Conservation (phyloP, 129 eudicot species). For the Flaveria robusta region DNA sequence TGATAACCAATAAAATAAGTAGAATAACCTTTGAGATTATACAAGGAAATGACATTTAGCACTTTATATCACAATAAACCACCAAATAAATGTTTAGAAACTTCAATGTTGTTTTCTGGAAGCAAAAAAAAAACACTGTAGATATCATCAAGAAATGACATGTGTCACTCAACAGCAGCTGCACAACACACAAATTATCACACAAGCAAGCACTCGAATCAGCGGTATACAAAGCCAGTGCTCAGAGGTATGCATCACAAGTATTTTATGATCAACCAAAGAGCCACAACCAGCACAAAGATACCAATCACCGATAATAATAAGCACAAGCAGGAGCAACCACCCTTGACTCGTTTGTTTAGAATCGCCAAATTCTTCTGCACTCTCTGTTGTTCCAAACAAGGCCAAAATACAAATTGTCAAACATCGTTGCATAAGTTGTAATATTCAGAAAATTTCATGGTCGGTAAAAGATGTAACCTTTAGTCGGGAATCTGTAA, state of each 20-base stretch:
- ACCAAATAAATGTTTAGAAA: conserved; percentile 7
- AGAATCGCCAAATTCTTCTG: conserved; percentile 67
- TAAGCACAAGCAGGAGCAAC: conserved; percentile 79
- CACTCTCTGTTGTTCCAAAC: conserved; percentile 56
- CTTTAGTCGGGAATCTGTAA: conserved; percentile 85
- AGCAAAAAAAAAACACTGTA: conserved; percentile 23
- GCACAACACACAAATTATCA: conserved; percentile 20
- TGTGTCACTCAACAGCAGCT: conserved; percentile 19
- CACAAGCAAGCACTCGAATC: conserved; percentile 35
- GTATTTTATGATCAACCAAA: conserved; percentile 59
- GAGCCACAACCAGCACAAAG: conserved; percentile 47
- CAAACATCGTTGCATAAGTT: neutral
- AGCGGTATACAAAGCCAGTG: conserved; percentile 25
- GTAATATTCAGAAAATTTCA: neutral
- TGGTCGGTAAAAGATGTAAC: conserved; percentile 34
- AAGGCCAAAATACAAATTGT: neutral
- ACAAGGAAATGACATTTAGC: too few relatives aligned
- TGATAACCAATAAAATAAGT: too few relatives aligned
- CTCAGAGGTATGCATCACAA: conserved; percentile 37
- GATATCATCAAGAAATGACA: conserved; percentile 23
- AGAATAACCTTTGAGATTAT: too few relatives aligned
- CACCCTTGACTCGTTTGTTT: conserved; percentile 76
- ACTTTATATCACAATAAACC: neutral
- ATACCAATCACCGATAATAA: conserved; percentile 60
- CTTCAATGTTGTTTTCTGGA: conserved; percentile 2